A percentile compares a stretch with the other conserved stretches of the same genome.
Conservation (phyloP, 2,329 filamentous ascomycete species). For the Xylaria sp. region DNA sequence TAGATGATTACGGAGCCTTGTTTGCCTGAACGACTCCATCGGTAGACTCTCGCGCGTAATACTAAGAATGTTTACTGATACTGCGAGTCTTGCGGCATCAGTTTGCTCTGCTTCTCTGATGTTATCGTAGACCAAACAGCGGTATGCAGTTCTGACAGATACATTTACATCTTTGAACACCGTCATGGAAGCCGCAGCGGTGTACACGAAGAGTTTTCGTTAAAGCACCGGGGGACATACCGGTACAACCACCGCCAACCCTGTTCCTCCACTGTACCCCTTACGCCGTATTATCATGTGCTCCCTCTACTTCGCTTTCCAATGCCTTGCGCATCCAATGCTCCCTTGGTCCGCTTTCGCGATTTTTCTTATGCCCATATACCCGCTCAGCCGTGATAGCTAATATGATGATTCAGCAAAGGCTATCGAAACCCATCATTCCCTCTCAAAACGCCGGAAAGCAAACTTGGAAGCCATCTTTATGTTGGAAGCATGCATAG, state of each 20-base stretch:
- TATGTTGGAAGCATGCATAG: constrained; percentile 37
- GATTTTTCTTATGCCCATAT: constrained; percentile 33
- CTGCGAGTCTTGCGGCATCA: neutral
- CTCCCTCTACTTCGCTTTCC: constrained; percentile 24
- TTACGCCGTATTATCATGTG: constrained; percentile 24
- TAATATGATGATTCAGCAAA: constrained; percentile 39
- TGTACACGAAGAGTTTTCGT: constrained; percentile 16
- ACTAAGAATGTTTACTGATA: constrained; percentile 10
- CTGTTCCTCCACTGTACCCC: constrained; percentile 22
- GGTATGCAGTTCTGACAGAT: constrained; percentile 22
- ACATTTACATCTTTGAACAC: constrained; percentile 24
- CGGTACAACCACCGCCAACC: constrained; percentile 22
- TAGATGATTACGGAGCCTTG: neutral
- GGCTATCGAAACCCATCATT: constrained; percentile 41
- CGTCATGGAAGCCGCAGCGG: neutral
- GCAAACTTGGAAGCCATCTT: constrained; percentile 42
- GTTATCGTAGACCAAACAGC: constrained; percentile 18
- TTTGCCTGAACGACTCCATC: neutral
- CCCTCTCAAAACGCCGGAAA: constrained; percentile 48
- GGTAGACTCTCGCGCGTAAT: neutral
- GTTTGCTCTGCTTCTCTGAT: constrained; percentile 25
- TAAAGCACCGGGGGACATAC: constrained; percentile 18
- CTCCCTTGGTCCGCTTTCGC: constrained; percentile 21
- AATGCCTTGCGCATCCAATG: constrained; percentile 28
- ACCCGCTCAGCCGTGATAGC: constrained; percentile 30